Conservation (phyloP, 78 protist species). For the Pigoraptor vietnamica region DNA sequence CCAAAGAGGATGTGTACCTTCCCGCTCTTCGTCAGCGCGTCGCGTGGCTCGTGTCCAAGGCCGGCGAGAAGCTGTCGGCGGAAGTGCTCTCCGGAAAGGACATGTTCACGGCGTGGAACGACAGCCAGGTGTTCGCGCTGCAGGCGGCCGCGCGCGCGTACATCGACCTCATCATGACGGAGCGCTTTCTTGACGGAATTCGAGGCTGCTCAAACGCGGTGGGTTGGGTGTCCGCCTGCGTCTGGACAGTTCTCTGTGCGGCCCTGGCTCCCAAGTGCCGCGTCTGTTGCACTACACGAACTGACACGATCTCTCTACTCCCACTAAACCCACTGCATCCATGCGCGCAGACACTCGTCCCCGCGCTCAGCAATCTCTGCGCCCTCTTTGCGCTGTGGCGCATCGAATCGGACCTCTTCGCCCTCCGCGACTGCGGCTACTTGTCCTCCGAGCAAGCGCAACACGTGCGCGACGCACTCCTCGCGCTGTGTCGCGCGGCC, state of each 20-base stretch:
- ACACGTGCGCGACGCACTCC: background rate
- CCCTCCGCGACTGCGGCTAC: background rate
- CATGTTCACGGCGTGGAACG: background rate
- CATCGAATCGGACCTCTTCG: background rate
- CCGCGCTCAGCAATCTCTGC: background rate
- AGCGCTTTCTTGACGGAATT: background rate
- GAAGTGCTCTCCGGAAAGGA: background rate
- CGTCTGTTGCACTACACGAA: background rate
- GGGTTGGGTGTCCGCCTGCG: background rate
- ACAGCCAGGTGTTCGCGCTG: background rate
- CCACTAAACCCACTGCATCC: background rate
- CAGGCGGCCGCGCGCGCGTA: background rate
- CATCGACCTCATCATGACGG: background rate
- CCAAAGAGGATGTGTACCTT: background rate
- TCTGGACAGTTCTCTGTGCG: background rate
- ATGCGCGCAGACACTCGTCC: background rate
- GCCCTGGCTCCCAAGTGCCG: background rate
- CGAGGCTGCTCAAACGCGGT: background rate
- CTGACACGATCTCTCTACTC: background rate
- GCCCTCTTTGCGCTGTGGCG: background rate
- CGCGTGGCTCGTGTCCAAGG: background rate
- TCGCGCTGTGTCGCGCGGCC: background rate
- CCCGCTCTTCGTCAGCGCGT: background rate
- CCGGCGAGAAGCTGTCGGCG: background rate
- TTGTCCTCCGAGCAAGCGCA: background rate